These are phyloP conservation scores for Erysiphe pulchra DNA, from an alignment of 2,329 filamentous ascomycete genomes.

Conservation along the genomic window DNA sequence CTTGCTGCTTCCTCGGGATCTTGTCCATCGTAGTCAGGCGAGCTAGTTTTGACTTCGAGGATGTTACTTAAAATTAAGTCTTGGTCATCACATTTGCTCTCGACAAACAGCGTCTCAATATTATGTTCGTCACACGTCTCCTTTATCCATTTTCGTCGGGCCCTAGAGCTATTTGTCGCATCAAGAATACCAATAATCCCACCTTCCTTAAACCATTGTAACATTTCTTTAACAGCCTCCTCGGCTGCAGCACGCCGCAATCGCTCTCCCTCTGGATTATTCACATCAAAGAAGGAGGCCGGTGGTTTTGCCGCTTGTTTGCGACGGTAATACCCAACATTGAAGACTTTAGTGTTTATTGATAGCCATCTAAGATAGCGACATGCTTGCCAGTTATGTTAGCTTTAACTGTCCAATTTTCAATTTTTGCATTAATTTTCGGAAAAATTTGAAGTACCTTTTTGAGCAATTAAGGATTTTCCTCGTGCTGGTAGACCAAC, in stretches of 20 bases:
- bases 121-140: constrained; percentile 49
- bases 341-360: constrained; percentile 83
- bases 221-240: constrained; percentile 80
- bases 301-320: constrained; percentile 70
- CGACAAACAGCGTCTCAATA: constrained; percentile 83
- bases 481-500: constrained; percentile 85
- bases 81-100: constrained; percentile 91
- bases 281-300: constrained; percentile 85
- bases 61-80: constrained; percentile 97
- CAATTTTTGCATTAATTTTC: not conserved
- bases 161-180: constrained; percentile 88
- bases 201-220: constrained; percentile 57
- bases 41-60: constrained; percentile 87
- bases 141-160: constrained; percentile 71
- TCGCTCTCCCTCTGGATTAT: constrained; percentile 73
- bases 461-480: constrained; percentile 93
- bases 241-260: constrained; percentile 72
- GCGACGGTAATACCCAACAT: constrained; percentile 87
- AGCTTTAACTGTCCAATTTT: no score
- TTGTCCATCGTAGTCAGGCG: constrained; percentile 80
- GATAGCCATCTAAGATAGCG: constrained; percentile 94
- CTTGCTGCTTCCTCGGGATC: constrained; percentile 76
- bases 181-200: constrained; percentile 86
- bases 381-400: constrained; percentile 30
- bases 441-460: constrained; percentile 34